Conservation (phyloP, 1,284 basidiomycete genomes). For the Volvariella surrecta region DNA sequence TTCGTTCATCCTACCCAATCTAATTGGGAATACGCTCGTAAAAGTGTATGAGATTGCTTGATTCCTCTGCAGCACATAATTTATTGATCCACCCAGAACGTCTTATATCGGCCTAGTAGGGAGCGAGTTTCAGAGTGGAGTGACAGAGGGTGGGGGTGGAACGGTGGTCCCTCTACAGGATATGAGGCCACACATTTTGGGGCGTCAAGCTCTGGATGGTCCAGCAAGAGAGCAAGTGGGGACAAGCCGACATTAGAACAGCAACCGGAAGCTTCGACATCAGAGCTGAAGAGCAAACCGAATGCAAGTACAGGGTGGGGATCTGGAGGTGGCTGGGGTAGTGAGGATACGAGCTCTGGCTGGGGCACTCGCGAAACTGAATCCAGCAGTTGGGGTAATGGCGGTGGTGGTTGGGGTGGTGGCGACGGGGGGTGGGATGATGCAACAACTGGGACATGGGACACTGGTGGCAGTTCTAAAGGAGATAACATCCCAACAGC, state of each 20-base stretch:
- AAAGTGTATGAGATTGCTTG: neutral
- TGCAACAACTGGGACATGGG: too few species aligned
- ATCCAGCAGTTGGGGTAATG: slow-evolving; percentile 4
- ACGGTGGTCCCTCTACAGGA: neutral
- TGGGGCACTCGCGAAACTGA: neutral
- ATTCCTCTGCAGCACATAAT: neutral
- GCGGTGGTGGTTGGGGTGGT: slow-evolving; percentile 7
- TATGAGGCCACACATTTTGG: too few species aligned
- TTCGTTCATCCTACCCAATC: slow-evolving; percentile 20
- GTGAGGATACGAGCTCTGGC: slow-evolving; percentile 1
- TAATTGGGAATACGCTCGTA: slow-evolving; percentile 14
- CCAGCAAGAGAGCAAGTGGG: slow-evolving; percentile 3
- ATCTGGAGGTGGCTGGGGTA: neutral
- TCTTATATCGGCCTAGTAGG: too few species aligned
- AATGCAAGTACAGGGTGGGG: too few species aligned
- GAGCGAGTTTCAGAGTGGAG: too few species aligned
- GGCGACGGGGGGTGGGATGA: neutral
- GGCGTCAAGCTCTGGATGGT: too few species aligned
- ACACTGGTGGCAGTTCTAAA: too few species aligned
- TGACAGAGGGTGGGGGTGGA: slow-evolving; percentile 1
- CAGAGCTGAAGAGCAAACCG: too few species aligned
- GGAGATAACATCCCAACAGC: too few species aligned
- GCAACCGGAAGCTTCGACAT: neutral
- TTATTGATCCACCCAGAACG: neutral
- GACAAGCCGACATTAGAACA: neutral